These are phyloP conservation scores for Lentithecium fluviatile DNA, from an alignment of 495 filamentous ascomycete genomes.

Conservation along the genomic window DNA sequence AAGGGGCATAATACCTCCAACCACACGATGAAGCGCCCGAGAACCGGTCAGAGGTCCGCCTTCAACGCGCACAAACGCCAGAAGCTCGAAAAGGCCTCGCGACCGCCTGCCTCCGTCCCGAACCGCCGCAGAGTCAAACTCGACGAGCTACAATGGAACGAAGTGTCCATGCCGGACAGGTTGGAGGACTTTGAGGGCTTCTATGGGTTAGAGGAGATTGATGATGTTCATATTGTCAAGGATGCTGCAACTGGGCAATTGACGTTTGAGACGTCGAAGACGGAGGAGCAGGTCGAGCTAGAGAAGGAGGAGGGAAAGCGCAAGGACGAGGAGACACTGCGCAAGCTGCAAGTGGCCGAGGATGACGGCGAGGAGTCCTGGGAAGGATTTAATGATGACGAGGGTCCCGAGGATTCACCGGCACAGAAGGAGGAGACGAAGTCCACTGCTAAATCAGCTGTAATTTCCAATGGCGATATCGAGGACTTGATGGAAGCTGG, in stretches of 20 bases:
- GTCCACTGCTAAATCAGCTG: no score
- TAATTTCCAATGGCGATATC: no score
- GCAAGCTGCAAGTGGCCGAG: neutral
- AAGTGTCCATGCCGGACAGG: conserved; percentile 78
- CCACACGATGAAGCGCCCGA: conserved; percentile 31
- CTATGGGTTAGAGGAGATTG: conserved; percentile 88
- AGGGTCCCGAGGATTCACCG: neutral
- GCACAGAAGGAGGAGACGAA: neutral
- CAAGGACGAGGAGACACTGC: conserved; percentile 1
- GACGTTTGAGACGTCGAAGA: conserved; percentile 33
- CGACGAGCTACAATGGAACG: conserved; percentile 78
- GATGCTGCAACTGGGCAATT: conserved; percentile 55
- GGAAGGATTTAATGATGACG: conserved; percentile 55
- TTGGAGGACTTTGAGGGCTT: conserved; percentile 93
- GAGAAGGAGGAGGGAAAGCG: neutral
- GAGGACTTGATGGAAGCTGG: neutral
- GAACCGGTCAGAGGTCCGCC: conserved; percentile 30
- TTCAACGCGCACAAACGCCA: conserved; percentile 40
- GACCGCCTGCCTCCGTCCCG: neutral
- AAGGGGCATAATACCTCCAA: neutral
- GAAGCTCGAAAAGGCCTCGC: conserved; percentile 28
- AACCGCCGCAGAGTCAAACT: conserved; percentile 39
- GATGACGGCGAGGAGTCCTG: conserved; percentile 50
- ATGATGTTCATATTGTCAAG: conserved; percentile 77
- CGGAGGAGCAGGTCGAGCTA: neutral